phyloP scores from a whole-genome alignment of 2,329 filamentous ascomycete genomes.

The Torrubiella hemipterigena region DNA sequence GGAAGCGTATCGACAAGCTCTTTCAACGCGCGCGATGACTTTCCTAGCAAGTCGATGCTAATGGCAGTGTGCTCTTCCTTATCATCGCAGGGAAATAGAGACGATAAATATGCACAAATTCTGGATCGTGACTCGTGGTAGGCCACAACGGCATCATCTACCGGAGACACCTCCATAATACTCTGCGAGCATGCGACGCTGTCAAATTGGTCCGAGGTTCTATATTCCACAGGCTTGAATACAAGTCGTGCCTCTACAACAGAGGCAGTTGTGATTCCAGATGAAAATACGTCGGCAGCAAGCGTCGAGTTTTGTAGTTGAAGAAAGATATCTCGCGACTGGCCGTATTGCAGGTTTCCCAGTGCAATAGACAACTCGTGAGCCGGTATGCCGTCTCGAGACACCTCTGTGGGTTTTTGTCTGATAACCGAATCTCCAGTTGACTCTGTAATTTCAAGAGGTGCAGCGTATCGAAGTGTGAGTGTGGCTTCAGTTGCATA shows the following conservation, averaged over 20 bases:
- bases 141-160: constrained; percentile 23
- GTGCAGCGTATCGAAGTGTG: constrained; percentile 23
- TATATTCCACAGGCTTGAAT: not conserved
- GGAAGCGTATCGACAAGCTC: constrained; percentile 21
- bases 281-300: constrained; percentile 9
- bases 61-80: constrained; percentile 22
- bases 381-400: constrained; percentile 6
- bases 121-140: constrained; percentile 40
- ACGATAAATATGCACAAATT: constrained; percentile 37
- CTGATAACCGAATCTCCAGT: constrained; percentile 26
- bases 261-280: not conserved
- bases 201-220: not conserved
- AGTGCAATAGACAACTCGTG: constrained; percentile 25
- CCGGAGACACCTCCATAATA: constrained; percentile 9
- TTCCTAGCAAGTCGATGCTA: not conserved
- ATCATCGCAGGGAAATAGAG: constrained; percentile 25
- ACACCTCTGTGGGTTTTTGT: constrained; percentile 11
- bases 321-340: constrained; percentile 44
- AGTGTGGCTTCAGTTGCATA: constrained; percentile 37
- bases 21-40: constrained; percentile 13
- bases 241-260: constrained; percentile 1
- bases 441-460: constrained; percentile 24
- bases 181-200: constrained; percentile 10
- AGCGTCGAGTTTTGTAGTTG: constrained; percentile 13
- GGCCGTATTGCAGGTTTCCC: constrained; percentile 47